Evolutionary conservation across 345 rosid genomes (phyloP), one percentile per base, ranked within the genome.

Genomic region (Corymbia maculata): DNA sequence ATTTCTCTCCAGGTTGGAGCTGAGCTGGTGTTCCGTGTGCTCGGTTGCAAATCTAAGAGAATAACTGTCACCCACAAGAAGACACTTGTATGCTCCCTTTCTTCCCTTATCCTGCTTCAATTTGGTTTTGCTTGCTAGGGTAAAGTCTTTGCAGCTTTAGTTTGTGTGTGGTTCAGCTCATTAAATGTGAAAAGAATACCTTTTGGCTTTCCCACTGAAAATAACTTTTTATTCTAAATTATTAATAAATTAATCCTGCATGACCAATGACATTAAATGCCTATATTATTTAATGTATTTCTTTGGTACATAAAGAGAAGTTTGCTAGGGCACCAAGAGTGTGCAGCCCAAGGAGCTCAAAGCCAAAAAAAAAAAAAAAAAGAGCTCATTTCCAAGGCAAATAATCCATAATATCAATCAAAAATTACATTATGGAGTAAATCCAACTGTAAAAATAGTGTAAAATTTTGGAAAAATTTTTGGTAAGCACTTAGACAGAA

Each of bases 31-130:
- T 98, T 98, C 88, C 99, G 99, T 50, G 98, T 97, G 84, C 98
- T 98, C 89, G 99, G 99, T 88, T 96, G 97, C 95, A 98, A 97
- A 91, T 95, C 97, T 36, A 98, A 98, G 94, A 95, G 98, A 94
- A 94, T 98, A 90, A 97, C 99, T 57, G 96, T 98, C 55, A 98
- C 99, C 15, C 95, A 94, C 94, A 98, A 98, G 96, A 96, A 97
- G 93, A 92, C 98, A 87, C 98, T 98, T 59, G 99, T 98, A 95
- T 88, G 96, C 84, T 88, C 87, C 89, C 59, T 85, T 82, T 30
- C n/a, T 47, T 61, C 42, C 16, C 53, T 68, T 19, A 19, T 82
- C 66, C 36, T 21, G 57, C 85, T 79, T 68, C 88, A n/a, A 64
- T 26, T 86, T 44, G 52, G 68, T 59, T 59, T 59, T 44, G 26